A percentile compares a stretch with the other conserved stretches of the same genome.
Evolutionary conservation across 345 rosid species (phyloP).

Genomic region (Moricandia moricandioides): DNA sequence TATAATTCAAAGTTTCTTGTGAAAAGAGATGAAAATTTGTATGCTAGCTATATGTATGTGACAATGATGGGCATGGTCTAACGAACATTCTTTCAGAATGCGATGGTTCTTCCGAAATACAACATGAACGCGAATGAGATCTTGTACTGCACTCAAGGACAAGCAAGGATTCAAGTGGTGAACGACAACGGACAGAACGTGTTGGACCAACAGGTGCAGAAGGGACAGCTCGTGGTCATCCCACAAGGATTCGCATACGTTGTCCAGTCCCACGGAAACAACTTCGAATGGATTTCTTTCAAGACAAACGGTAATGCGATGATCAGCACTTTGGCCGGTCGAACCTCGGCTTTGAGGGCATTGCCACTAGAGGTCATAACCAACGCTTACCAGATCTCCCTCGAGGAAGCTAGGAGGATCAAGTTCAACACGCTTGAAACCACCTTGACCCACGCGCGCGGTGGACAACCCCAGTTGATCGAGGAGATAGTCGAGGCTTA

Average conservation of each 20-base stretch:
- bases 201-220: slow-evolving; percentile 47
- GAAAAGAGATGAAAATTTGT: background rate
- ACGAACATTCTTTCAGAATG: slow-evolving; percentile 40
- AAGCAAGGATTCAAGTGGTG: slow-evolving; percentile 56
- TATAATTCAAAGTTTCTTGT: background rate
- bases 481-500: slow-evolving; percentile 56
- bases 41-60: background rate
- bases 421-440: slow-evolving; percentile 51
- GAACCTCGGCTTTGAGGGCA: slow-evolving; percentile 51
- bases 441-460: slow-evolving; percentile 27
- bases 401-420: slow-evolving; percentile 57
- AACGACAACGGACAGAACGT: slow-evolving; percentile 59
- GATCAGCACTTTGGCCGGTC: slow-evolving; percentile 53
- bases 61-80: background rate
- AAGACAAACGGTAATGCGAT: slow-evolving; percentile 62
- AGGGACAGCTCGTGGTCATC: slow-evolving; percentile 63
- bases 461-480: slow-evolving; percentile 30
- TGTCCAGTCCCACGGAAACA: slow-evolving; percentile 43
- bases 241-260: slow-evolving; percentile 66
- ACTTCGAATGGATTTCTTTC: slow-evolving; percentile 70
- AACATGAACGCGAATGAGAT: slow-evolving; percentile 68
- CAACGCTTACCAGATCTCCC: slow-evolving; percentile 45
- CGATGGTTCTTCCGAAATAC: slow-evolving; percentile 63
- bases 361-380: slow-evolving; percentile 58
- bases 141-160: slow-evolving; percentile 53